phyloP scores from a whole-genome alignment of 2,329 filamentous ascomycete genomes.

The Helotiales sp. region DNA sequence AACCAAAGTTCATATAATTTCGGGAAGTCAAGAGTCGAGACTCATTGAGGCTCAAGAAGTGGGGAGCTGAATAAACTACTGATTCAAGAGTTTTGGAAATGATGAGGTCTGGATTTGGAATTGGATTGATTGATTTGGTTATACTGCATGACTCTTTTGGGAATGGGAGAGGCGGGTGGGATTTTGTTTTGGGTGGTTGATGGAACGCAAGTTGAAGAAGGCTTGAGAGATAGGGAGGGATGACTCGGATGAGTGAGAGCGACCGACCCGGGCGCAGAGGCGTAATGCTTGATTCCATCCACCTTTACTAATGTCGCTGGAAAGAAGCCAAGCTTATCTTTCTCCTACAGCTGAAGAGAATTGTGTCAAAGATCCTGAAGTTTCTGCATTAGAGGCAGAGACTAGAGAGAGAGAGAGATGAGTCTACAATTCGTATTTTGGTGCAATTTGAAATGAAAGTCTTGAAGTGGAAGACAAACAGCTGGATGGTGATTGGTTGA shows the following conservation, averaged over 20 bases:
- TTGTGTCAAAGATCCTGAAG: background rate
- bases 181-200: background rate
- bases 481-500: background rate
- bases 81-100: too few species aligned
- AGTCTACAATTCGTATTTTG: background rate
- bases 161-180: background rate
- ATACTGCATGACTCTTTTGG: background rate
- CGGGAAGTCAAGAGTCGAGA: background rate
- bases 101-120: background rate
- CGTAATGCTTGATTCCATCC: constrained; percentile 2
- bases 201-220: background rate
- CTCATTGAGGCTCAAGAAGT: background rate
- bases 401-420: too few species aligned
- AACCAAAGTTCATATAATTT: background rate
- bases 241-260: background rate
- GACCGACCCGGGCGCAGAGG: background rate
- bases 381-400: background rate
- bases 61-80: background rate
- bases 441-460: background rate
- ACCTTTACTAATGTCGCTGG: background rate
- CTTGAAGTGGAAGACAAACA: background rate
- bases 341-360: background rate
- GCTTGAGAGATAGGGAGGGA: background rate
- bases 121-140: background rate
- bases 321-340: background rate